Evolutionary conservation across 73 alveolate species (phyloP), one percentile per base, ranked within the genome.

Genomic region (Paramecium caudatum): DNA sequence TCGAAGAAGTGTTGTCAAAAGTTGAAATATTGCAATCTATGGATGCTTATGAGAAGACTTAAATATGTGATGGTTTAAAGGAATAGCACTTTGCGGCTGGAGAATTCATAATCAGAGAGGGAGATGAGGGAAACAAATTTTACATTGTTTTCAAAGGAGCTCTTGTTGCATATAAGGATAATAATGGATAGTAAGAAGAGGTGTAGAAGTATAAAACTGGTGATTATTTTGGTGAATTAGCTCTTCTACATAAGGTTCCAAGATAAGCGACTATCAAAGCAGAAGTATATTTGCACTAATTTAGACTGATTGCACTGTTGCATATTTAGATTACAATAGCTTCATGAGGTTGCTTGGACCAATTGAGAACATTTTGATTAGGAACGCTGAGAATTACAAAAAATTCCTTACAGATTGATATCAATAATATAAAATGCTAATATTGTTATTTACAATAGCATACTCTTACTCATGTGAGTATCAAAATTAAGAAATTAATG

Each of bases 161-260:
- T 12, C 46, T 85, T 16, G 83, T 69, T 36, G 99, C 99, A 8
- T 94, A 97, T 36, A 97, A 94, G 10, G 94, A 93, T 32, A 61
- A 34, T 21, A 63, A 41, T 90, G 98, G 96, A 83, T 94, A 97
- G 0, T 95, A 95, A 46, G 94, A 86, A 13, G 92, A 91, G 61
- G 96, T 95, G 17, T 84, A 94, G 86, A 82, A 86, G 25, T 97
- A 97, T 92, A 78, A 82, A 25, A 93, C 78, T 36, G 99, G 99
- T 3, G 99, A 96, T 61, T 97, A 96, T 92, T 97, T 97, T 46
- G 99, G 99, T 25, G 99, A 97, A 93, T 90, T 98, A 36, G 99
- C 99, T 46, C 91, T 97, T 17, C 82, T 97, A 21, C 94, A 95
- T 82, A 96, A 96, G 68, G 97, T 94, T 70, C 98, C 99, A 12